Evolutionary conservation across 2,329 filamentous ascomycete genomes (phyloP).

Genomic region (Periconia digitata): DNA sequence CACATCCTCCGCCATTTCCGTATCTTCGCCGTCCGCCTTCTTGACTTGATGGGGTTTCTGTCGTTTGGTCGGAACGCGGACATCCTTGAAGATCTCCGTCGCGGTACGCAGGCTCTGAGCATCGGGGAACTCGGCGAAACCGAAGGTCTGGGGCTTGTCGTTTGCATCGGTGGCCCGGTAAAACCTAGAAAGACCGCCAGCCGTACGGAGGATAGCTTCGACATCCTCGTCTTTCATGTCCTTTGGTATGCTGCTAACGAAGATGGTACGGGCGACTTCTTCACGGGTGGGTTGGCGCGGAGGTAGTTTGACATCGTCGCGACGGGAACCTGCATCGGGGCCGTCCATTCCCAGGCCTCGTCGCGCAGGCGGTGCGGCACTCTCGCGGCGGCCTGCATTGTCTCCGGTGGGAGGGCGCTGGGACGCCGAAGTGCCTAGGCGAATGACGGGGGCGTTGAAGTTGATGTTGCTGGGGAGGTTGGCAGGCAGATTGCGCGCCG

Average conservation of each 20-base stretch:
- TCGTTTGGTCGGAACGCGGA: slow-evolving; percentile 79
- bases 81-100: slow-evolving; percentile 78
- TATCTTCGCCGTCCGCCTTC: slow-evolving; percentile 42
- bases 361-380: slow-evolving; percentile 41
- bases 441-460: slow-evolving; percentile 94
- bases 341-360: slow-evolving; percentile 60
- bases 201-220: slow-evolving; percentile 75
- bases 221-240: slow-evolving; percentile 76
- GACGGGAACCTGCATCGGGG: slow-evolving; percentile 64
- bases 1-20: slow-evolving; percentile 42
- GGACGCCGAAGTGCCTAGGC: slow-evolving; percentile 74
- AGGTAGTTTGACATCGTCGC: slow-evolving; percentile 59
- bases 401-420: slow-evolving; percentile 57
- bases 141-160: slow-evolving; percentile 82
- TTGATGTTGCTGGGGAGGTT: slow-evolving; percentile 95
- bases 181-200: slow-evolving; percentile 81
- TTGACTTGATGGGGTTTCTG: slow-evolving; percentile 58
- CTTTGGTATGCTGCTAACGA: slow-evolving; percentile 82
- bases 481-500: slow-evolving; percentile 74
- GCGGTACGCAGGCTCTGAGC: slow-evolving; percentile 83
- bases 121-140: slow-evolving; percentile 95
- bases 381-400: slow-evolving; percentile 53
- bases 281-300: slow-evolving; percentile 82
- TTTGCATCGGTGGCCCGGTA: slow-evolving; percentile 76
- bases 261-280: slow-evolving; percentile 88